These are phyloP conservation scores for Candida chauliodis DNA, from an alignment of 805 yeast genomes.

Conservation along the genomic window DNA sequence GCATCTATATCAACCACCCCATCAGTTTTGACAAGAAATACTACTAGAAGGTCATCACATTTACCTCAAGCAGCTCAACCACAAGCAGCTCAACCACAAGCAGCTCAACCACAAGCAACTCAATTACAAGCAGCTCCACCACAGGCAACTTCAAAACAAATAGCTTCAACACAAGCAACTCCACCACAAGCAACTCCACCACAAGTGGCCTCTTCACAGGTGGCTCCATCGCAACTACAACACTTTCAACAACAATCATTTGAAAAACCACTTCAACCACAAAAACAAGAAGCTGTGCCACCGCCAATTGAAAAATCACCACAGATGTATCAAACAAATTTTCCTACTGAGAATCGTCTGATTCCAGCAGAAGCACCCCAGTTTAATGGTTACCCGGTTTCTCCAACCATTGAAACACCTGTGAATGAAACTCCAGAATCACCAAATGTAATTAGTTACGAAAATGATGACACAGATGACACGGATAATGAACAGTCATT, in stretches of 20 bases:
- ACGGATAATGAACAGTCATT: conserved; percentile 23
- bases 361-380: no score
- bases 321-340: conserved; percentile 9
- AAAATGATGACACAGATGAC: conserved; percentile 19
- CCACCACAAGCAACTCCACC: conserved; percentile 1
- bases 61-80: conserved; percentile 6
- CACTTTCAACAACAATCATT: not conserved
- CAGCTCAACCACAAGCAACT: not conserved
- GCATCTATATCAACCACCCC: conserved; percentile 21
- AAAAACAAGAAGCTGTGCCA: not conserved
- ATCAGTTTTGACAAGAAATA: conserved; percentile 11
- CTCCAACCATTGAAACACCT: not conserved
- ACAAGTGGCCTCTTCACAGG: not conserved
- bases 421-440: conserved; percentile 14
- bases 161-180: not conserved
- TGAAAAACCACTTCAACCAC: not conserved
- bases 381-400: not conserved
- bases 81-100: not conserved
- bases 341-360: not conserved
- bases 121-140: not conserved
- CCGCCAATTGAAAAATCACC: conserved; percentile 6
- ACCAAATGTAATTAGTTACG: conserved; percentile 36
- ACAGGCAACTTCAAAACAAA: not conserved
- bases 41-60: conserved; percentile 7
- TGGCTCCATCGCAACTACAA: conserved; percentile 1